phyloP scores from a whole-genome alignment of 805 yeast genomes.

The Metschnikowia reukaufii region DNA sequence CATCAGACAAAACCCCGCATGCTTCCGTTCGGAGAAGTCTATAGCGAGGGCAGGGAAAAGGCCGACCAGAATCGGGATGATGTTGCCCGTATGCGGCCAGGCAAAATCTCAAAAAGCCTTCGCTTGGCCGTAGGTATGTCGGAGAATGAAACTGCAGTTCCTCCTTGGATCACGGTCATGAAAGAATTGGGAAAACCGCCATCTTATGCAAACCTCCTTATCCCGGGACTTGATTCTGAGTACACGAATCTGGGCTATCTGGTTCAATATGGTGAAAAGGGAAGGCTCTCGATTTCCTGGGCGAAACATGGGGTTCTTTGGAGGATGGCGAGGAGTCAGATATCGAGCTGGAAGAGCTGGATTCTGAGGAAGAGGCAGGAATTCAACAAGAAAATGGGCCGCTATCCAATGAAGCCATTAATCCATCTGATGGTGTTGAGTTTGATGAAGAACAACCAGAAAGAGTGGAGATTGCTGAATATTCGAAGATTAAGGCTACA shows the following conservation, averaged over 20 bases:
- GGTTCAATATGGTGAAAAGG: constrained; percentile 12
- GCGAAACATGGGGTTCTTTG: constrained; percentile 36
- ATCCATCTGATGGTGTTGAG: background rate
- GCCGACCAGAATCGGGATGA: constrained; percentile 39
- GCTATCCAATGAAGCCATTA: background rate
- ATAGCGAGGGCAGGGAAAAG: constrained; percentile 71
- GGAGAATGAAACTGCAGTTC: constrained; percentile 38
- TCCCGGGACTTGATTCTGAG: constrained; percentile 48
- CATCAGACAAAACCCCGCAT: constrained; percentile 73
- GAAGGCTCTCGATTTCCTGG: constrained; percentile 10
- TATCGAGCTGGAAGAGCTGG: constrained; percentile 26
- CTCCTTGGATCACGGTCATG: constrained; percentile 81
- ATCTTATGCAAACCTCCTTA: constrained; percentile 62
- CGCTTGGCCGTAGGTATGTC: constrained; percentile 68
- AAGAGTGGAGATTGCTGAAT: constrained; percentile 19
- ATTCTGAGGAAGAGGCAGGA: background rate
- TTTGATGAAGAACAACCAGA: constrained; percentile 13
- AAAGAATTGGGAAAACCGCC: constrained; percentile 79
- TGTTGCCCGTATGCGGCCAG: constrained; percentile 56
- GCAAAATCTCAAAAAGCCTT: constrained; percentile 61
- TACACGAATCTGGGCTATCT: constrained; percentile 39
- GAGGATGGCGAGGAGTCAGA: constrained; percentile 30
- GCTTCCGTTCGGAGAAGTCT: constrained; percentile 70
- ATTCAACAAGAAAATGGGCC: background rate
- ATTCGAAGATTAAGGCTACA: constrained; percentile 8